Conservation (phyloP, 2,329 filamentous ascomycete species). For the Elsinoe ampelina region DNA sequence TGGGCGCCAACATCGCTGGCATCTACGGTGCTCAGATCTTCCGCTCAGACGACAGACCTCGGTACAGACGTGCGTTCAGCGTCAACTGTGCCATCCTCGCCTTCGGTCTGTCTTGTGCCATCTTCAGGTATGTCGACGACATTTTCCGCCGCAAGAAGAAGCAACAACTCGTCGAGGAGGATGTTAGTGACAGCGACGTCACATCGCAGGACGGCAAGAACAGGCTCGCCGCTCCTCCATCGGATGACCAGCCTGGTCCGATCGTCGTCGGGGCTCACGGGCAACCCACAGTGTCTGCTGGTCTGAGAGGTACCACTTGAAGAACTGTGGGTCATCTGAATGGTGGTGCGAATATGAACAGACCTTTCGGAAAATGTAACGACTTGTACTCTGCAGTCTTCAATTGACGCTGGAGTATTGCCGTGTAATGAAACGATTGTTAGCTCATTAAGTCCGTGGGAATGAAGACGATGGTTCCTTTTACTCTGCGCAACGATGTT, state of each 20-base stretch:
- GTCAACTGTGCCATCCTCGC: slow-evolving; percentile 38
- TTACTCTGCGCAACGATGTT: too few species aligned
- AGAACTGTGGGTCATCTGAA: neutral
- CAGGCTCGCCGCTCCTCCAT: neutral
- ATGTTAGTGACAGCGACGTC: neutral
- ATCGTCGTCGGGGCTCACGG: neutral
- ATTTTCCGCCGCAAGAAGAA: neutral
- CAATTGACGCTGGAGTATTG: too few species aligned
- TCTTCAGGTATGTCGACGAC: slow-evolving; percentile 39
- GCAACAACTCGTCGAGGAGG: neutral
- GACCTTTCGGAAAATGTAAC: neutral
- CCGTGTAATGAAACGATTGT: too few species aligned
- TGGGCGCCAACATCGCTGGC: slow-evolving; percentile 53
- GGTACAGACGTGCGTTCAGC: slow-evolving; percentile 44
- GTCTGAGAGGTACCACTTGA: neutral
- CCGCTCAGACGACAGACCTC: slow-evolving; percentile 42
- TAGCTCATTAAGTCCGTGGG: too few species aligned
- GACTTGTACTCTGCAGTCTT: neutral
- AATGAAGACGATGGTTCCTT: too few species aligned
- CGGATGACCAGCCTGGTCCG: neutral
- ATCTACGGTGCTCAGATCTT: slow-evolving; percentile 55
- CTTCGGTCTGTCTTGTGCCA: slow-evolving; percentile 35
- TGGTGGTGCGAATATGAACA: neutral
- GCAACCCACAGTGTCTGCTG: neutral
- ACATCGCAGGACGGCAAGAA: neutral